Conservation (phyloP, 2,329 filamentous ascomycete genomes). For the Myriosclerotinia scirpicola region DNA sequence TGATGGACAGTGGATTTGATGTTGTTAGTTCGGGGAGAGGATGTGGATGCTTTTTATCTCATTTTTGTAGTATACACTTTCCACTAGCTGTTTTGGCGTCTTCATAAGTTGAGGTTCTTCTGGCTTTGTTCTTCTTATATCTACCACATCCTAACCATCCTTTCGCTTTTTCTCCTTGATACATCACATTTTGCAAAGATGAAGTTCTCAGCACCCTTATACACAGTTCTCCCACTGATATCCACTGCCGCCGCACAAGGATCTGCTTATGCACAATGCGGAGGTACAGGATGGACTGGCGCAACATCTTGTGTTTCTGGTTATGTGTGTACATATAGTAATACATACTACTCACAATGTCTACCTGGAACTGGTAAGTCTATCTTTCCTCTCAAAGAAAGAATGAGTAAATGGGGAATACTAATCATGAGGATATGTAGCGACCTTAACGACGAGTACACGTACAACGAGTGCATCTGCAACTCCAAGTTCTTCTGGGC, state of each 20-base stretch:
- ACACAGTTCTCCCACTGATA: neutral
- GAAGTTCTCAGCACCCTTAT: conserved; percentile 9
- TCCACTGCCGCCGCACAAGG: conserved; percentile 20
- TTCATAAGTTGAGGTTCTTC: neutral
- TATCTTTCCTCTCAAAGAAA: neutral
- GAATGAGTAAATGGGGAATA: neutral
- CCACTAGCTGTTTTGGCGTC: neutral
- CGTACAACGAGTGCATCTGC: neutral
- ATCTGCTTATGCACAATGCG: conserved; percentile 30
- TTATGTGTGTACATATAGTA: conserved; percentile 36
- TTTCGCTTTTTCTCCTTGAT: neutral
- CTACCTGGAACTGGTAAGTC: conserved; percentile 26
- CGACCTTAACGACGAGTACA: conserved; percentile 17
- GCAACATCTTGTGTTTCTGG: conserved; percentile 39
- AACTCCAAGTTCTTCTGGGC: conserved; percentile 22
- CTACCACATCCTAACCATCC: neutral
- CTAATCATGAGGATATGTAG: neutral
- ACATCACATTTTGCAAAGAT: neutral
- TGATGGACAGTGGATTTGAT: no score
- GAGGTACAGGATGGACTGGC: conserved; percentile 39
- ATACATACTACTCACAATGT: conserved; percentile 41
- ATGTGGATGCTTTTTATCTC: neutral
- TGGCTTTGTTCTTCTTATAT: neutral
- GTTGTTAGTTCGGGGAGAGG: neutral
- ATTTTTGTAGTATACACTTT: neutral